Percentiles rank a stretch among this genome's conserved stretches.
Conservation (phyloP, 768 basidiomycete genomes). For the Cubamyces lactineus region DNA sequence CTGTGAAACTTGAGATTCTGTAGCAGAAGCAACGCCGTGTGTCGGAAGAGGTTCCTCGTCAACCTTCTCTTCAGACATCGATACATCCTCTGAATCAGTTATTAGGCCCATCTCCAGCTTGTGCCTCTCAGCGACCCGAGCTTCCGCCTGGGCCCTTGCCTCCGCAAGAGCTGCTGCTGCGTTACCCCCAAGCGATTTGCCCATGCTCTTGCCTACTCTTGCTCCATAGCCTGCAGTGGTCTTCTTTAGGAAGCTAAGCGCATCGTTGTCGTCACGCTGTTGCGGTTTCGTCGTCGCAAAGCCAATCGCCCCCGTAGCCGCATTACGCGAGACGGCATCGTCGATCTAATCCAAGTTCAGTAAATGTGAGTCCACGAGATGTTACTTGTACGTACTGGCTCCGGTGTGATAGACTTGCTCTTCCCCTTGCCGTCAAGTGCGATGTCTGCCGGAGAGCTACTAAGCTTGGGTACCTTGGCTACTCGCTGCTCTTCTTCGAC, state of each 20-base stretch:
- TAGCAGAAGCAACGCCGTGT: not conserved
- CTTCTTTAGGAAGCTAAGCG: slow-evolving; percentile 69
- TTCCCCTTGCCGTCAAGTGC: slow-evolving; percentile 17
- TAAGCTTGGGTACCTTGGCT: slow-evolving; percentile 57
- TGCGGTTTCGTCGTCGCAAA: too few relatives aligned
- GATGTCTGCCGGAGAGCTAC: slow-evolving; percentile 1
- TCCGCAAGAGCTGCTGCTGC: slow-evolving; percentile 68
- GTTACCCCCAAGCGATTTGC: slow-evolving; percentile 63
- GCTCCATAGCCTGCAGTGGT: slow-evolving; percentile 70
- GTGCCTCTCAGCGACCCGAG: slow-evolving; percentile 66
- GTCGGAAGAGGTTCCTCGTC: not conserved
- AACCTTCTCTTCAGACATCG: slow-evolving; percentile 8
- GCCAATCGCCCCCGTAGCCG: not conserved
- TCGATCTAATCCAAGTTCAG: not conserved
- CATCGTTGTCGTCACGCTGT: slow-evolving; percentile 44
- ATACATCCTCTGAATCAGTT: slow-evolving; percentile 8
- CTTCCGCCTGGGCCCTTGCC: slow-evolving; percentile 68
- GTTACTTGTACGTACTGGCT: slow-evolving; percentile 1
- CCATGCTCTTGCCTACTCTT: slow-evolving; percentile 56
- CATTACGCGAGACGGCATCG: not conserved
- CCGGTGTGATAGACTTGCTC: slow-evolving; percentile 9
- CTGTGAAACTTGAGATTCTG: slow-evolving; percentile 19
- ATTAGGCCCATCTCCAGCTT: slow-evolving; percentile 41
- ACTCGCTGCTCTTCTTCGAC: slow-evolving; percentile 41
- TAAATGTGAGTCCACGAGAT: too few relatives aligned